phyloP scores from a whole-genome alignment of 2,329 filamentous ascomycete genomes.

The Gremmenia infestans region DNA sequence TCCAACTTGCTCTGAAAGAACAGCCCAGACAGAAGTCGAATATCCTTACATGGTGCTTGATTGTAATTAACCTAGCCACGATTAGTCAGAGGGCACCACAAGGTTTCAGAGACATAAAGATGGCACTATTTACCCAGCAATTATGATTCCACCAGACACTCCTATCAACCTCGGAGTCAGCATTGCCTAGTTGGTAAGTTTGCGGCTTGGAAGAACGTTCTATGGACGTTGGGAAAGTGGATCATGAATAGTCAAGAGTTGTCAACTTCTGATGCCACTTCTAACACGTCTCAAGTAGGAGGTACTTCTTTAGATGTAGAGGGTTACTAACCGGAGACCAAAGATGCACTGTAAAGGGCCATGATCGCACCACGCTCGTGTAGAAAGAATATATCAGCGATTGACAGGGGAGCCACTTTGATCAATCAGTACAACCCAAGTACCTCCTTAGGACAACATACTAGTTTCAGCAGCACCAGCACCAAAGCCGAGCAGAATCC shows the following conservation, averaged over 20 bases:
- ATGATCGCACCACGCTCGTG: constrained; percentile 50
- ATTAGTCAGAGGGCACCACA: constrained; percentile 32
- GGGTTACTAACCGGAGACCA: constrained; percentile 10
- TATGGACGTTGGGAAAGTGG: too few relatives aligned
- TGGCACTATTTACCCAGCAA: constrained; percentile 37
- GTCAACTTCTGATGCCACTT: neutral
- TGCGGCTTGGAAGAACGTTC: too few relatives aligned
- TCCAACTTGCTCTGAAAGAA: neutral
- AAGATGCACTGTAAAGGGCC: constrained; percentile 1
- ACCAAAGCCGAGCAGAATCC: constrained; percentile 19
- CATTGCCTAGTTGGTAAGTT: too few relatives aligned
- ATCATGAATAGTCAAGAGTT: too few relatives aligned
- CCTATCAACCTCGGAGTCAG: constrained; percentile 17
- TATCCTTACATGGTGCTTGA: constrained; percentile 31
- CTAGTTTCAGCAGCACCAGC: constrained; percentile 41
- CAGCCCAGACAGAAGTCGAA: neutral
- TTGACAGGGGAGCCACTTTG: neutral
- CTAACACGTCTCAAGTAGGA: neutral
- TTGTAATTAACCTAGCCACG: constrained; percentile 36
- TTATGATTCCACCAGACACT: constrained; percentile 45
- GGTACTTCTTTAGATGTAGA: neutral
- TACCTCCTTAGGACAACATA: constrained; percentile 26
- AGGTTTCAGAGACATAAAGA: constrained; percentile 36
- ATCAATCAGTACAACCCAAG: neutral
- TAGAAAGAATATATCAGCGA: constrained; percentile 46